phyloP scores from a whole-genome alignment of 2,329 filamentous ascomycete species.

The Fusarium sp. region DNA sequence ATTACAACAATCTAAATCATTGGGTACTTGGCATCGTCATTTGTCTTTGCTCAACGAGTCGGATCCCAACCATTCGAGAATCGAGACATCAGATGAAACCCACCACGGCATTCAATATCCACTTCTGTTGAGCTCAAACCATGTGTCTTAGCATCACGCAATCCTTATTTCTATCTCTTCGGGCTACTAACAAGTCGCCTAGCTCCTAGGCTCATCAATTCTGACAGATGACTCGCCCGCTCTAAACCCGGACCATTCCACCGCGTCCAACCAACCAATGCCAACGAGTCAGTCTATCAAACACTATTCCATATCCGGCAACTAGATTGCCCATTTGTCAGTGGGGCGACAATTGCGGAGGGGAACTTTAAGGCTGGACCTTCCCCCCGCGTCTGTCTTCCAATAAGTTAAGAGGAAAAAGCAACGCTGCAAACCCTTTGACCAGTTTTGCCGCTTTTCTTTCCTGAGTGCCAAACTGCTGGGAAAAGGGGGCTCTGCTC shows the following conservation, averaged over 20 bases:
- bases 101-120: not conserved
- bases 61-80: not conserved
- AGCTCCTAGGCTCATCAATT: too few relatives aligned
- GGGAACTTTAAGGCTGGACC: not conserved
- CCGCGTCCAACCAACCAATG: not conserved
- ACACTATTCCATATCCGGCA: constrained; percentile 26
- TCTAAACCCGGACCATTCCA: not conserved
- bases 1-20: too few relatives aligned
- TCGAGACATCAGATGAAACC: not conserved
- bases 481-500: not conserved
- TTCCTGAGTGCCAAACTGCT: not conserved
- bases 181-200: not conserved
- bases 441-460: not conserved
- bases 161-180: not conserved
- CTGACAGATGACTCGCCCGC: not conserved
- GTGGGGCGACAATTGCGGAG: constrained; percentile 14
- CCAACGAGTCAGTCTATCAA: not conserved
- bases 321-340: constrained; percentile 40
- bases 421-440: not conserved
- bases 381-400: constrained; percentile 30
- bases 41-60: not conserved
- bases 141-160: not conserved
- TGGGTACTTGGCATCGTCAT: not conserved
- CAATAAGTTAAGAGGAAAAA: not conserved
- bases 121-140: too few relatives aligned